Evolutionary conservation across 2,329 filamentous ascomycete species (phyloP).

Genomic region (Leptosphaerulina australis): DNA sequence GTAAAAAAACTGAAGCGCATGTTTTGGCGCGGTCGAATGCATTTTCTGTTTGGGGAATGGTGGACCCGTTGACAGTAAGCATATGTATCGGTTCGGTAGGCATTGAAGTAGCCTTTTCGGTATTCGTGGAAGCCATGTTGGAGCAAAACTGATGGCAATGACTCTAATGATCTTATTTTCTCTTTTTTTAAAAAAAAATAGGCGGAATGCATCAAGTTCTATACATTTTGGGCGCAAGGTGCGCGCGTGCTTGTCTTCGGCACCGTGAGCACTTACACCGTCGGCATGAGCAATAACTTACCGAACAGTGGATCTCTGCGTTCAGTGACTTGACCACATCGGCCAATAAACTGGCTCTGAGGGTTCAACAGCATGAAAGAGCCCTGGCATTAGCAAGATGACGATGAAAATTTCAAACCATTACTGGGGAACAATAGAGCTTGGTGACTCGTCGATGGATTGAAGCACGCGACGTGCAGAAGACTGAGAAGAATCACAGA

Average conservation of each 20-base stretch:
- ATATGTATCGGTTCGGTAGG: neutral
- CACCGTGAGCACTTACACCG: constrained; percentile 1
- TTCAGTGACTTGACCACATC: too few species aligned
- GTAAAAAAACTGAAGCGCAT: constrained; percentile 5
- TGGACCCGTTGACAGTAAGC: neutral
- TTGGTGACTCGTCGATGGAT: too few species aligned
- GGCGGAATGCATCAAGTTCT: neutral
- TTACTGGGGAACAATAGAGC: too few species aligned
- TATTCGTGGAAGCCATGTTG: neutral
- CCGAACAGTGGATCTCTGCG: constrained; percentile 15
- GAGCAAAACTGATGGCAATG: too few species aligned
- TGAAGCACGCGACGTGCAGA: too few species aligned
- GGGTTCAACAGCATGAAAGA: too few species aligned
- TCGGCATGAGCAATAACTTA: constrained; percentile 5
- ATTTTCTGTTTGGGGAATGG: neutral
- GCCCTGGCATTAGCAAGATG: too few species aligned
- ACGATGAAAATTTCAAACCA: too few species aligned
- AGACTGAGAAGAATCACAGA: too few species aligned
- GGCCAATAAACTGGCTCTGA: too few species aligned
- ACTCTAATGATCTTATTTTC: too few species aligned
- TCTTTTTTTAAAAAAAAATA: neutral
- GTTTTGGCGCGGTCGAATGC: constrained; percentile 12
- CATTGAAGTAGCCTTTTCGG: neutral
- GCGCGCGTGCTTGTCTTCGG: constrained; percentile 2
- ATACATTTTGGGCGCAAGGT: neutral